These are phyloP conservation scores for Moelleriella libera DNA, from an alignment of 2,329 filamentous ascomycete genomes.

Conservation along the genomic window DNA sequence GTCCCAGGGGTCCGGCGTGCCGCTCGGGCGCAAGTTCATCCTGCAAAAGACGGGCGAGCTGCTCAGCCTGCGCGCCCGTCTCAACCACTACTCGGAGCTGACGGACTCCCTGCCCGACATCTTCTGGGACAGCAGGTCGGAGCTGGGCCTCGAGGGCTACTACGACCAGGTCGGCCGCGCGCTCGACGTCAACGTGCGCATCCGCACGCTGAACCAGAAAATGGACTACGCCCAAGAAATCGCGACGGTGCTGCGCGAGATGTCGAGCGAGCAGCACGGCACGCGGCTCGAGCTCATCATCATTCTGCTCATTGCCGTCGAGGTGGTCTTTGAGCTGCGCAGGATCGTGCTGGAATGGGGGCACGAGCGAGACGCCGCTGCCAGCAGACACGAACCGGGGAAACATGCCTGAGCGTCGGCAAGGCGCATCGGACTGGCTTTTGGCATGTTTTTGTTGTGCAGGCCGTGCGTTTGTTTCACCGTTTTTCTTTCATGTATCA, in stretches of 20 bases:
- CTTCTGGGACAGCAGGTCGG: conserved; percentile 87
- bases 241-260: conserved; percentile 73
- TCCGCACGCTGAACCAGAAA: conserved; percentile 86
- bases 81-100: conserved; percentile 94
- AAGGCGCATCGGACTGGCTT: no score
- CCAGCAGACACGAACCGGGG: no score
- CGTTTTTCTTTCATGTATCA: no score
- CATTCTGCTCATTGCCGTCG: conserved; percentile 82
- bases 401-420: background rate
- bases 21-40: conserved; percentile 55
- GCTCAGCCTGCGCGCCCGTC: conserved; percentile 72
- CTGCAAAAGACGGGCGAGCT: conserved; percentile 89
- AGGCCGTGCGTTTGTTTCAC: no score
- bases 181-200: conserved; percentile 81
- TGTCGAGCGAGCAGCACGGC: conserved; percentile 81
- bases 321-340: conserved; percentile 77
- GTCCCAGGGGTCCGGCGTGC: conserved; percentile 40
- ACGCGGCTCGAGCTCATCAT: conserved; percentile 89
- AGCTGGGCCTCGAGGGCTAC: conserved; percentile 83
- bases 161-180: conserved; percentile 88
- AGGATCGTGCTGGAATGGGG: conserved; percentile 52
- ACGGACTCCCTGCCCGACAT: conserved; percentile 91
- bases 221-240: conserved; percentile 98
- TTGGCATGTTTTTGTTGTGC: no score
- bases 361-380: conserved; percentile 18